Evolutionary conservation across 2,329 filamentous ascomycete species (phyloP), one percentile per base, ranked within the genome.

Genomic region (Colletotrichum truncatum): DNA sequence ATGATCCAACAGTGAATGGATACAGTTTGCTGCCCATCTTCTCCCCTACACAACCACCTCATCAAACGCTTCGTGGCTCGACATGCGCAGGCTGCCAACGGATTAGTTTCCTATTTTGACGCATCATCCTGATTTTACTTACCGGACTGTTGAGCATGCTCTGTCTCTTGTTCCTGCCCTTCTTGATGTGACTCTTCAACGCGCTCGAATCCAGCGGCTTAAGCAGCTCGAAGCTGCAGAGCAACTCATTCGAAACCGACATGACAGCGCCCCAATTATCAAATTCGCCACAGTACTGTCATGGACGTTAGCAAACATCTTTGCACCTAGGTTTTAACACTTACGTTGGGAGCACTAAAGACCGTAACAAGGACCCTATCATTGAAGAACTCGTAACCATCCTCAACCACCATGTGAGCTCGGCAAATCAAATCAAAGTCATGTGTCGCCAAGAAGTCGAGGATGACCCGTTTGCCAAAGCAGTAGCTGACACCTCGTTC

Each of bases 181-280:
- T 98, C 84, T 99, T 99, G 80, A 99, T 99, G 76, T 99, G 96
- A 72, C 91, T 98, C 86, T 99, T 99, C 67, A 99, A 84, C 32
- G 95, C 95, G 72, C 93, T 97, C 11, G 94, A 98, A 79, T 99
- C 96, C 48, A 99, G 86, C 7, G 96, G 96, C 79, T 99, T 99
- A 66, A 99, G 85, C 14, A 99, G 85, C 80, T 99, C 96, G 75
- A 99, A 99, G 76, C 94, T 98, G 81, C 96, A 99, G 2, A 99
- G 87, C 55, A 99, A 81, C 78, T 98, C 96, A 12, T 88, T 89
- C 2, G 94, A 98, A 21, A 99, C 96, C 3, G 95, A 97, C 96
- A 99, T 99, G 70, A 98, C 94, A 12, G 96, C 96, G 18, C 96
- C 96, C 93, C 96, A 98, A 69, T 99, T 99, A 76, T 99, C 96